Evolutionary conservation across 129 eudicot species (phyloP), one percentile per base, ranked within the genome.

Genomic region (Flaveria ramosissima): DNA sequence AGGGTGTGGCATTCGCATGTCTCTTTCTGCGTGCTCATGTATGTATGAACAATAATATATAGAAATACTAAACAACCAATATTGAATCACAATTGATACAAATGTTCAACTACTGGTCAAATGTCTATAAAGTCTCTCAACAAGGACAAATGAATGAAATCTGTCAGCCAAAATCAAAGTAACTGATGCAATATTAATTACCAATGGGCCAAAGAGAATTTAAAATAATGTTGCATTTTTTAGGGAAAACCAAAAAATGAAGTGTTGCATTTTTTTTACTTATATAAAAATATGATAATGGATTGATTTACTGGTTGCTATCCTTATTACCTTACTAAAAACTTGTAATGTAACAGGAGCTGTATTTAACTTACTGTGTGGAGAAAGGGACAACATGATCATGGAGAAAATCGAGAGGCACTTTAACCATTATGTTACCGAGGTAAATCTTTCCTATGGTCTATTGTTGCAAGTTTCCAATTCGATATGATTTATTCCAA

Each of bases 321-420:
- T 66, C 27, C 66, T 75, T 68, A 48, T 48, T 3, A 55, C 27
- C 66, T 81, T 68, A 48, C 71, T 6, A 71, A 50, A 13, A 23
- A 9, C n/a, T 42, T 68, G 46, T 74, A 7, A 68, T 70, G 82
- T 46, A 52, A 72, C 96, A 92, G 97, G 93, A 46, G 93, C 97
- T 70, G 88, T 88, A 13, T 92, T 89, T 82, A 92, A 92, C 83
- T 85, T 92, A 80, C 81, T 92, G 39, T 83, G 83, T 73, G 66
- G 62, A 57, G 87, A 89, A 30, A 82, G 85, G n/a, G 97, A 92
- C 72, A 19, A 73, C 32, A 52, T 68, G 86, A 15, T 92, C 19
- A 89, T 92, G 96, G 77, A 64, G 32, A 89, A 92, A 86, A 92
- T 89, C 47, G 97, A 92, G 82, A 69, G 74, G 57, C 85, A 92